Conservation (phyloP, 257 asterid species). For the Gentiana macrophylla region DNA sequence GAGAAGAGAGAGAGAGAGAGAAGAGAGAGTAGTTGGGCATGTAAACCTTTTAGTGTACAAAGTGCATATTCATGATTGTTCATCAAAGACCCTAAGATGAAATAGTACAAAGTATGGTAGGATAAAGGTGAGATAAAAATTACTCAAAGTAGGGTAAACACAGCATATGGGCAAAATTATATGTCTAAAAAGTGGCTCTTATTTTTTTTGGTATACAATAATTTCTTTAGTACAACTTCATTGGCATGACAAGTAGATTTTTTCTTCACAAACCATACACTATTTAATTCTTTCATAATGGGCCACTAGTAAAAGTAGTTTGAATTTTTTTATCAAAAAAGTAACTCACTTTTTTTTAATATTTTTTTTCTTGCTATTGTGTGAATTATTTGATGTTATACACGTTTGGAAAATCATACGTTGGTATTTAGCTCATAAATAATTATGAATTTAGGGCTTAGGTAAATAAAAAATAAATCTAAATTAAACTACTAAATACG, state of each 20-base stretch:
- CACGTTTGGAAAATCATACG: too few species aligned
- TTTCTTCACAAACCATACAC: conserved; percentile 9
- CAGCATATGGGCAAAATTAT: conserved; percentile 44
- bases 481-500: too few species aligned
- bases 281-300: conserved; percentile 9
- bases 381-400: too few species aligned
- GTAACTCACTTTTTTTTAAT: too few species aligned
- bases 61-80: conserved; percentile 28
- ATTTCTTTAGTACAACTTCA: conserved; percentile 26
- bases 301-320: conserved; percentile 6
- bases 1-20: background rate
- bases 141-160: conserved; percentile 34
- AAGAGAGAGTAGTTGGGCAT: too few species aligned
- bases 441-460: too few species aligned
- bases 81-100: conserved; percentile 25
- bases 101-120: conserved; percentile 34
- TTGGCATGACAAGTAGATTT: conserved; percentile 10
- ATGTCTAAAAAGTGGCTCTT: conserved; percentile 24
- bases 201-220: conserved; percentile 33
- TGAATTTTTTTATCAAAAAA: background rate
- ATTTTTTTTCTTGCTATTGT: too few species aligned
- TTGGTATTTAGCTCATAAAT: too few species aligned
- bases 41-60: conserved; percentile 23
- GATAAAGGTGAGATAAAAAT: conserved; percentile 18
- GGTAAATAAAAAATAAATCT: too few species aligned